These are phyloP conservation scores for Phytophthora kernoviae DNA, from an alignment of 352 stramenopile genomes.

Conservation along the genomic window DNA sequence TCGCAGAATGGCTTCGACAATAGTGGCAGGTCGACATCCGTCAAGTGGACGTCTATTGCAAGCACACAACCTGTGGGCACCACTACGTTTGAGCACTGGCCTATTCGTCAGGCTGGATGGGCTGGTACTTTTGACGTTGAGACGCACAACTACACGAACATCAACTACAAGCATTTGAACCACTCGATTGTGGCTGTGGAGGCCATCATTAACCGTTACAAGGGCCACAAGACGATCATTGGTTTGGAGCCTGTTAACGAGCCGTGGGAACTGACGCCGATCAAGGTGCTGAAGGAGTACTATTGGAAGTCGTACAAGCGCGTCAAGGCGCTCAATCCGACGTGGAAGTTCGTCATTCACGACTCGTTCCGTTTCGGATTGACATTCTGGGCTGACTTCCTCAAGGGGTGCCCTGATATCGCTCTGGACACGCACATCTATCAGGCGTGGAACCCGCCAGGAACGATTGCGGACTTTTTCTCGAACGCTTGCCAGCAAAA, in stretches of 20 bases:
- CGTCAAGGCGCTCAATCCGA: conserved; percentile 89
- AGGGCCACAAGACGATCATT: conserved; percentile 88
- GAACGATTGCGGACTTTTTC: conserved; percentile 86
- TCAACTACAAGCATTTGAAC: conserved; percentile 93
- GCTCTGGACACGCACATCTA: conserved; percentile 97
- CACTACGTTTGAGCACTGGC: conserved; percentile 95
- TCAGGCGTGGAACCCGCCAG: conserved; percentile 87
- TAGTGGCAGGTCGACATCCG: conserved; percentile 83
- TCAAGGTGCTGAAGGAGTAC: conserved; percentile 93
- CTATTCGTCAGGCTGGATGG: conserved; percentile 92
- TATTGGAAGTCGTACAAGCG: conserved; percentile 98
- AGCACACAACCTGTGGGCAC: conserved; percentile 81
- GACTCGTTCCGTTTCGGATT: conserved; percentile 95
- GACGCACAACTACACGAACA: conserved; percentile 88
- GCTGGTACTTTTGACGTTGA: conserved; percentile 91
- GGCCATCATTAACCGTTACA: conserved; percentile 91
- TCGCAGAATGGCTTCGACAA: conserved; percentile 98
- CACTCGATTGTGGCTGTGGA: conserved; percentile 92
- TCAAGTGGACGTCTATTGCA: conserved; percentile 91
- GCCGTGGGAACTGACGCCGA: conserved; percentile 95
- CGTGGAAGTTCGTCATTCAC: conserved; percentile 97
- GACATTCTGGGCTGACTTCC: conserved; percentile 72
- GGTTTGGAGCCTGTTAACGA: conserved; percentile 96
- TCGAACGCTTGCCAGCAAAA: conserved; percentile 93
- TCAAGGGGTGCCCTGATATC: conserved; percentile 91